phyloP scores from a whole-genome alignment of 2,329 filamentous ascomycete genomes.

The Dactylonectria estremocensis region DNA sequence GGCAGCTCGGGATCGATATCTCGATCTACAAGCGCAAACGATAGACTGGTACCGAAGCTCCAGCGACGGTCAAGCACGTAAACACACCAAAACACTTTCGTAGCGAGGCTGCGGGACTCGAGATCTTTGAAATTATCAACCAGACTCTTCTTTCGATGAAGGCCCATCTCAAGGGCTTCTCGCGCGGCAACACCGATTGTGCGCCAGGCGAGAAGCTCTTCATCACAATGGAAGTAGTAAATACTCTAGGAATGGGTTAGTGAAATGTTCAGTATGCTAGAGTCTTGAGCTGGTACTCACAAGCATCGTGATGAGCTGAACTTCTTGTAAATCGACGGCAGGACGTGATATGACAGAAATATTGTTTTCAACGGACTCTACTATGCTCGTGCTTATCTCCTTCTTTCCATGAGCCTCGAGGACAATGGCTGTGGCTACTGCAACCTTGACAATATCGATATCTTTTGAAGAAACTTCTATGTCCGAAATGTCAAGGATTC shows the following conservation, averaged over 20 bases:
- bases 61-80: slow-evolving; percentile 67
- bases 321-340: slow-evolving; percentile 6
- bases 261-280: not conserved
- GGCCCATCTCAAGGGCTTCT: slow-evolving; percentile 63
- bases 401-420: slow-evolving; percentile 52
- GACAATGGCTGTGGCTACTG: slow-evolving; percentile 52
- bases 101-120: slow-evolving; percentile 50
- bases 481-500: not conserved
- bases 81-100: slow-evolving; percentile 65
- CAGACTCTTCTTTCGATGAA: slow-evolving; percentile 63
- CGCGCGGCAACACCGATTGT: slow-evolving; percentile 63
- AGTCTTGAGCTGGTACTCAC: not conserved
- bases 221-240: slow-evolving; percentile 62
- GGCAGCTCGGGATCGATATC: slow-evolving; percentile 66
- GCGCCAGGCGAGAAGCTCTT: slow-evolving; percentile 65
- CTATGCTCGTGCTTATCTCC: slow-evolving; percentile 47
- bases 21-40: slow-evolving; percentile 63
- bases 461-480: slow-evolving; percentile 43
- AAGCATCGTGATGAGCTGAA: slow-evolving; percentile 23
- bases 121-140: slow-evolving; percentile 55
- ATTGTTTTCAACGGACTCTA: slow-evolving; percentile 49
- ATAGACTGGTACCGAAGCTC: slow-evolving; percentile 66
- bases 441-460: slow-evolving; percentile 53
- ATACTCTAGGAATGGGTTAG: slow-evolving; percentile 50
- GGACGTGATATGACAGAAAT: not conserved